phyloP scores from a whole-genome alignment of 2,329 filamentous ascomycete genomes.

The Fonsecaea erecta region DNA sequence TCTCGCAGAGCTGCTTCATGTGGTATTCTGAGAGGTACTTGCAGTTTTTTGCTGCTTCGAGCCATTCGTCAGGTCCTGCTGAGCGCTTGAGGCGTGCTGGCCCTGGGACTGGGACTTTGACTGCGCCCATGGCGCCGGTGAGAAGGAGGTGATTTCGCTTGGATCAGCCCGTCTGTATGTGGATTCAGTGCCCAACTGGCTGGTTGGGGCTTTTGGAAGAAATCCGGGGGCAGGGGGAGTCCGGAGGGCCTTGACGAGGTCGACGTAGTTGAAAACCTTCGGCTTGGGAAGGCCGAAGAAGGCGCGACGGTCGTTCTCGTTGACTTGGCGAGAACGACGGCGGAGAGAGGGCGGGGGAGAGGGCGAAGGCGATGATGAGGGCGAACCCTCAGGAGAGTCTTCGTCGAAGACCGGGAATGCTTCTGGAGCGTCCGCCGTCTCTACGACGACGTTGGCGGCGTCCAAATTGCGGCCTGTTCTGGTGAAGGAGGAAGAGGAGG shows the following conservation, averaged over 20 bases:
- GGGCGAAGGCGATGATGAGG: conserved; percentile 19
- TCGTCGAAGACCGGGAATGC: conserved; percentile 33
- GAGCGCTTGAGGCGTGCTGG: conserved; percentile 82
- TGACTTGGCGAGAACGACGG: conserved; percentile 31
- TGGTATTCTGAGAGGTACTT: conserved; percentile 93
- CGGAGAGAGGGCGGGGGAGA: conserved; percentile 16
- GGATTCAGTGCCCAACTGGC: conserved; percentile 21
- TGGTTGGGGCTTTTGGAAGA: conserved; percentile 26
- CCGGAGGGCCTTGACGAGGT: conserved; percentile 28
- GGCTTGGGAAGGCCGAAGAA: conserved; percentile 23
- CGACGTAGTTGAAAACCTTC: conserved; percentile 31
- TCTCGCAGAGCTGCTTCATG: conserved; percentile 99
- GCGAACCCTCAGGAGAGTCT: conserved; percentile 14
- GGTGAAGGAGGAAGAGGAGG: conserved; percentile 7
- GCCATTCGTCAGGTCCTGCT: conserved; percentile 92
- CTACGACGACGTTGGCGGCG: conserved; percentile 17
- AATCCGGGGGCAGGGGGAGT: conserved; percentile 21
- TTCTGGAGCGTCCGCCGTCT: conserved; percentile 21
- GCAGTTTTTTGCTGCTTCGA: conserved; percentile 94
- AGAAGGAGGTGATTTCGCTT: conserved; percentile 16
- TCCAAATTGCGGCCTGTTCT: conserved; percentile 11
- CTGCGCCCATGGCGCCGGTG: conserved; percentile 31
- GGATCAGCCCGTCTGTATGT: conserved; percentile 40
- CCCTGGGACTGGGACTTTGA: conserved; percentile 78
- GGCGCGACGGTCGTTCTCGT: conserved; percentile 26